Conservation (phyloP, 306 rosid species). For the Rosa rugosa region DNA sequence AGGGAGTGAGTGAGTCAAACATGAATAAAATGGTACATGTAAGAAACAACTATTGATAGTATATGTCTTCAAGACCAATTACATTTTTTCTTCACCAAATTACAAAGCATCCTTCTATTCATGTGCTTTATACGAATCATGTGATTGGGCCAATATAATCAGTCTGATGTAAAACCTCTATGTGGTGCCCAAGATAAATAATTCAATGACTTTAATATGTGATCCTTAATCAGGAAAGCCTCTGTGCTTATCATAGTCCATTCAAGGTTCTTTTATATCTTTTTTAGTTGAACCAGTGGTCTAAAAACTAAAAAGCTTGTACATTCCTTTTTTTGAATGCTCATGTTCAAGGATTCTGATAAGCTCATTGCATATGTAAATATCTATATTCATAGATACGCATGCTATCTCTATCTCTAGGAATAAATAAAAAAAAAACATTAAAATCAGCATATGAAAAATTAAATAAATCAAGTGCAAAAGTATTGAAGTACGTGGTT, state of each 20-base stretch:
- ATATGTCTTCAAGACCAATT: constrained; percentile 2
- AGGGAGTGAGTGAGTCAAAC: not conserved
- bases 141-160: not conserved
- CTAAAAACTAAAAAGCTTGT: not conserved
- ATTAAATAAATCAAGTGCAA: not conserved
- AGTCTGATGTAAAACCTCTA: not conserved
- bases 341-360: not conserved
- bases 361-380: not conserved
- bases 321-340: not conserved
- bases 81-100: not conserved
- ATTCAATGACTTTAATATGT: not conserved
- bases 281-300: not conserved
- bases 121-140: not conserved
- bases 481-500: not conserved
- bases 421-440: not conserved
- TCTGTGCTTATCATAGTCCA: not conserved
- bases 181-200: not conserved
- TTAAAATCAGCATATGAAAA: not conserved
- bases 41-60: not conserved
- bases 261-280: not conserved
- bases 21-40: not conserved
- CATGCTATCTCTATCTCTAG: not conserved
- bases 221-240: not conserved
- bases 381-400: not conserved
- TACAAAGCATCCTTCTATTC: not conserved